Conservation (phyloP, 2,329 filamentous ascomycete species). For the Pyricularia sp. region DNA sequence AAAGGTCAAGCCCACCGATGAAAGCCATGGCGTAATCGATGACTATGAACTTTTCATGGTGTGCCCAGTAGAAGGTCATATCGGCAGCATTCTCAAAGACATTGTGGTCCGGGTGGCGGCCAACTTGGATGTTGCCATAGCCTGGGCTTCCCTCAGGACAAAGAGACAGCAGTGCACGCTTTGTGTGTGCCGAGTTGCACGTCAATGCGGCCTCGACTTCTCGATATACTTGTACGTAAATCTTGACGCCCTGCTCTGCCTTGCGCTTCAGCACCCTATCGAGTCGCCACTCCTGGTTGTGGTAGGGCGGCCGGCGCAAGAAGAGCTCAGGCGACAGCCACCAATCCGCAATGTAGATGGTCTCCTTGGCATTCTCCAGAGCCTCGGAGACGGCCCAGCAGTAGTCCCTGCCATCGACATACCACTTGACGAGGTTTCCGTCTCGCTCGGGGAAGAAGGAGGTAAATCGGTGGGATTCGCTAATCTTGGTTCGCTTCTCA, state of each 20-base stretch:
- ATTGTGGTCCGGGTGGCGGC: constrained; percentile 93
- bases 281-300: constrained; percentile 76
- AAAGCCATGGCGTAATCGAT: constrained; percentile 88
- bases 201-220: constrained; percentile 75
- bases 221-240: constrained; percentile 88
- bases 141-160: constrained; percentile 77
- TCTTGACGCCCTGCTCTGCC: constrained; percentile 88
- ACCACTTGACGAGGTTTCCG: constrained; percentile 89
- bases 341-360: constrained; percentile 95
- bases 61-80: constrained; percentile 97
- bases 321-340: constrained; percentile 90
- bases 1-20: constrained; percentile 88
- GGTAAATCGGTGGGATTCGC: constrained; percentile 70
- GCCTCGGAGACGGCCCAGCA: constrained; percentile 89
- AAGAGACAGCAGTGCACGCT: constrained; percentile 69
- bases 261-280: constrained; percentile 81
- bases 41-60: constrained; percentile 96
- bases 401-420: constrained; percentile 91
- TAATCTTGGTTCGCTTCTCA: constrained; percentile 63
- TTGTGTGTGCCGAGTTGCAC: constrained; percentile 89
- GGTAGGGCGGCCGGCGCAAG: constrained; percentile 72
- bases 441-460: constrained; percentile 84
- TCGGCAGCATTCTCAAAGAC: constrained; percentile 87
- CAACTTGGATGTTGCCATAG: constrained; percentile 77
- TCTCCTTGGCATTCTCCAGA: constrained; percentile 81